Conservation (phyloP, 148 eudicot genomes). For the Rheum nobile region DNA sequence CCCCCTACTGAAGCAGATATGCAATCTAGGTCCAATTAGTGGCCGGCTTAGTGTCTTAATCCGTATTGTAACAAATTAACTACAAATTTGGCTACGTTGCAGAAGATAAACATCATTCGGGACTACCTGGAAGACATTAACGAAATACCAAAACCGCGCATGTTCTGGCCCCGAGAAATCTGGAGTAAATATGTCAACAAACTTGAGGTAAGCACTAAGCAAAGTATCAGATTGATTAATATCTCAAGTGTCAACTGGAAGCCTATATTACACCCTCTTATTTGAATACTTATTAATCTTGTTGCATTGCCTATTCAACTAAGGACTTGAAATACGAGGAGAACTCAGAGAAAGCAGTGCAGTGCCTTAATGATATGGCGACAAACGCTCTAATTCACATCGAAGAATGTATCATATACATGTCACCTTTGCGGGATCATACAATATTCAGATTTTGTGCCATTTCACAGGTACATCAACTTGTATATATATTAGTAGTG, state of each 20-base stretch:
- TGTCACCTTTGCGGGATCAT: slow-evolving; percentile 53
- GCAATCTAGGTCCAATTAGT: background rate
- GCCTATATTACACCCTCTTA: background rate
- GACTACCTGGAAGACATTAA: slow-evolving; percentile 95
- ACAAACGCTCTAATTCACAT: slow-evolving; percentile 72
- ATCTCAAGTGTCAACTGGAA: too few relatives aligned
- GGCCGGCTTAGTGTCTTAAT: background rate
- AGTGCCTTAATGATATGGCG: slow-evolving; percentile 94
- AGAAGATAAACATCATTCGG: slow-evolving; percentile 88
- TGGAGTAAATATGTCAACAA: slow-evolving; percentile 88
- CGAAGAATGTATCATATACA: slow-evolving; percentile 73
- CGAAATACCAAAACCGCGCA: slow-evolving; percentile 92
- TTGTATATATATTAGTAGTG: background rate
- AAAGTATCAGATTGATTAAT: background rate
- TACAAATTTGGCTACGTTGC: slow-evolving; percentile 14
- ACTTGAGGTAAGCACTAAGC: slow-evolving; percentile 53
- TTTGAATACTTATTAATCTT: background rate
- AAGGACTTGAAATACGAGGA: slow-evolving; percentile 82
- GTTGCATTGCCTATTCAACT: slow-evolving; percentile 9
- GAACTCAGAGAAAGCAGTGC: slow-evolving; percentile 77
- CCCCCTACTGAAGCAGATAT: background rate
- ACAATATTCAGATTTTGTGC: slow-evolving; percentile 82
- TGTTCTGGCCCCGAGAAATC: slow-evolving; percentile 96
- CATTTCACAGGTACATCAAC: slow-evolving; percentile 64
- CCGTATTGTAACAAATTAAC: slow-evolving; percentile 2